Evolutionary conservation across 73 alveolate species (phyloP).

Genomic region (Paraurostyla sp.): DNA sequence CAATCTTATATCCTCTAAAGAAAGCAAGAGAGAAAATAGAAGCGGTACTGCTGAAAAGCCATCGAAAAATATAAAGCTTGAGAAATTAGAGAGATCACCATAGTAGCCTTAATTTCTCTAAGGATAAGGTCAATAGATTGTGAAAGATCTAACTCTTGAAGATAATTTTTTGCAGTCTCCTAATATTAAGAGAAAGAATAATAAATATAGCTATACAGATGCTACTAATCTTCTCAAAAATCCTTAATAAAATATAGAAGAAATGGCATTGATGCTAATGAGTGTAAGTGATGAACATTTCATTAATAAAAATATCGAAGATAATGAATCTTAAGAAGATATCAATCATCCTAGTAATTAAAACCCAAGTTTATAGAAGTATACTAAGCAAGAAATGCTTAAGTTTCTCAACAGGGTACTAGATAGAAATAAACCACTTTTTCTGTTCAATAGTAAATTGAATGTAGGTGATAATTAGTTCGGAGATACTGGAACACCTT

Average conservation of each 20-base stretch:
- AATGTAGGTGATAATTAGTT: not conserved
- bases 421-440: constrained; percentile 13
- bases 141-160: no score
- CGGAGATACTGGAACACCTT: constrained; percentile 35
- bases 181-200: not conserved
- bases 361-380: not conserved
- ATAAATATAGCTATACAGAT: not conserved
- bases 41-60: not conserved
- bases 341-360: no score
- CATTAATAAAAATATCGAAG: not conserved
- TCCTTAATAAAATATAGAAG: not conserved
- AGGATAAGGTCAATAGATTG: not conserved
- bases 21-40: not conserved
- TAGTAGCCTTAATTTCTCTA: not conserved
- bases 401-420: not conserved
- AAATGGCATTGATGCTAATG: constrained; percentile 35
- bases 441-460: not conserved
- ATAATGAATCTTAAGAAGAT: not conserved
- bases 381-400: constrained; percentile 5
- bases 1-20: no score
- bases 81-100: not conserved
- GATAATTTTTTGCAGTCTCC: not conserved
- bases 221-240: no score
- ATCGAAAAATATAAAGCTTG: not conserved
- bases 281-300: constrained; percentile 42